Base-by-base conservation (phyloP, 305 asterid genomes). In the Fraxinus baroniana region DNA sequence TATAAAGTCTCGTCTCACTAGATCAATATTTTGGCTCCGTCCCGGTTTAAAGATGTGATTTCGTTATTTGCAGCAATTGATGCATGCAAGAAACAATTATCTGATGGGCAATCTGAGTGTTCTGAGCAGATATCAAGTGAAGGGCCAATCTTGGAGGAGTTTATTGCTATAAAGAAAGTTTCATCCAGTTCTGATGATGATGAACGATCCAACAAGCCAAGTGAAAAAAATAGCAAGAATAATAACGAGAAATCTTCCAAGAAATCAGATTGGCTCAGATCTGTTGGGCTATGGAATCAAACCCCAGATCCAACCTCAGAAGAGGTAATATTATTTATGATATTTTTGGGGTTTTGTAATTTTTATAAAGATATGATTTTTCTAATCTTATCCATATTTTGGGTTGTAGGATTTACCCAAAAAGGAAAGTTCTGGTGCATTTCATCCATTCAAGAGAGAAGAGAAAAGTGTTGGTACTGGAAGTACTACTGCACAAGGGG, bases 221-320 rank as follows among this genome's bases (percentile, higher is more conserved):
- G 32, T 28, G 32, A 28, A 28, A 28, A 28, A 75, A 79, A 89
- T 77, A 62, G 33, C 33, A 80, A 80, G n/a, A 83, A 64, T 83
- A 44, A 1, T 46, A 80, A 28, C 79, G 90, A 85, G 33, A 82
- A 77, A 60, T 68, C 66, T 71, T 82, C 89, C 52, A 88, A 87
- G 85, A 92, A 93, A 83, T 91, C 98, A 10, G 98, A 95, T 74
- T 95, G 99, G 99, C 99, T 95, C 78, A 90, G 93, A 91, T 94
- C 98, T 89, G 98, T 86, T 71, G 98, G 94, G 91, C 96, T 95
- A 0, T 94, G 97, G 97, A 95, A 87, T 80, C 98, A 90, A 85
- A 80, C 94, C 80, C 90, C 96, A 90, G 95, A 93, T 92, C 97
- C 94, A 88, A 82, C 89, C 2, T 12, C 89, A 10, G 85, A 85